Evolutionary conservation across 257 asterid species (phyloP), one percentile per base, ranked within the genome.

Genomic region (Anisodus tanguticus): DNA sequence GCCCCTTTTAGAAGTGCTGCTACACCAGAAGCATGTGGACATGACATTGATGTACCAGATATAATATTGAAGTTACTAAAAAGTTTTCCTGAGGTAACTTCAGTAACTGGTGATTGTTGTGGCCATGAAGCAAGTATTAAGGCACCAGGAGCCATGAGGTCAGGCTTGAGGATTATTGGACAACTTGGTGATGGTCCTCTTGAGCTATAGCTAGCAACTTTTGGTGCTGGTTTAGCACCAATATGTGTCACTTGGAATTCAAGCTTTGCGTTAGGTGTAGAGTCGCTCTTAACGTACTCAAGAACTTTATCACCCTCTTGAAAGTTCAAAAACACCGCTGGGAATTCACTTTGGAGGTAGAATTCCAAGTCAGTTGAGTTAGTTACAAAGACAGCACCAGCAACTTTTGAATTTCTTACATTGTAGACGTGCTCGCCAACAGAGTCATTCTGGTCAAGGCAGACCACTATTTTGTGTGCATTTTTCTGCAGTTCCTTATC

Each of bases 1-100:
- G 89, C 91, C 9, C 89, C 90, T 83, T 85, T 91, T 15, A 93
- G 82, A 35, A 93, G 93, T 15, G 98, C 95, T 4, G 90, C 95
- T 5, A 91, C 91, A 4, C 98, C 98, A 0, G 94, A 84, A 2
- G 91, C 91, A 60, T 94, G 98, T 15, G 98, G 98, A 62, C 96
- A 93, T 13, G 98, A 55, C 98, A 94, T 94, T 26, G 98, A 93
- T 10, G 97, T 94, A 0, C 97, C 98, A 0, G 97, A 94, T 71
- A 90, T 79, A 37, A 94, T 62, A 85, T 92, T 94, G 87, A 91
- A 94, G n/a, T 71, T 76, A 15, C 57, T 91, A 64, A 63, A 93
- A 8, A 94, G 88, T 0, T 83, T 6, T 1, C 90, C 91, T 3
- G 93, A 87, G 5, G n/a, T 55, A 37, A 84, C 41, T 0, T 81